A percentile compares a stretch with the other conserved stretches of the same genome.
phyloP scores from a whole-genome alignment of 306 rosid species.

The Vicia villosa region DNA sequence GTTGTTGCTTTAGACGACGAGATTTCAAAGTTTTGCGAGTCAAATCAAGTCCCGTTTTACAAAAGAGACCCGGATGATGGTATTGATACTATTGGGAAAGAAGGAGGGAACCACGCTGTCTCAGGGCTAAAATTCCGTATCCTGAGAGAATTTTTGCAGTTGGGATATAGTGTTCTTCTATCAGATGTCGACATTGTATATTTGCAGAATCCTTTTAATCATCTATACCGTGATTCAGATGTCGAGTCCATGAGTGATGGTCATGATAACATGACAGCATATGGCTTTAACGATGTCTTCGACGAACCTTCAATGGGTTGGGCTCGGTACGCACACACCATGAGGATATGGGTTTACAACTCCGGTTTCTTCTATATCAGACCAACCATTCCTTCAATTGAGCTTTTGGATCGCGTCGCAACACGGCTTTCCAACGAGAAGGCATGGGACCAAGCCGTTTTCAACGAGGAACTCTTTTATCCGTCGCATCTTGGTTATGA shows the following conservation, averaged over 20 bases:
- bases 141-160: conserved; percentile 87
- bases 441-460: conserved; percentile 97
- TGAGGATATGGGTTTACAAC: conserved; percentile 95
- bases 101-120: conserved; percentile 83
- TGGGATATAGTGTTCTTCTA: conserved; percentile 86
- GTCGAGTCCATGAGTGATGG: conserved; percentile 98
- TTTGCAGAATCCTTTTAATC: conserved; percentile 80
- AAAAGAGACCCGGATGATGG: conserved; percentile 70
- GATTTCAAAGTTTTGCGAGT: conserved; percentile 54
- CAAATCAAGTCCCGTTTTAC: conserved; percentile 75
- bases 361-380: conserved; percentile 93
- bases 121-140: conserved; percentile 78
- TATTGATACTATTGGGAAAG: conserved; percentile 60
- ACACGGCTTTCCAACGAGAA: conserved; percentile 64
- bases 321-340: conserved; percentile 88
- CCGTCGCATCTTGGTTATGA: conserved; percentile 82
- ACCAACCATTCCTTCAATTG: conserved; percentile 87
- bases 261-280: conserved; percentile 76
- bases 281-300: conserved; percentile 76
- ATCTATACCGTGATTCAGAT: conserved; percentile 78
- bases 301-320: conserved; percentile 90
- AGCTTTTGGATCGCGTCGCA: conserved; percentile 90
- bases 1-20: conserved; percentile 82
- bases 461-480: conserved; percentile 86
- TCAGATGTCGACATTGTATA: conserved; percentile 92